Evolutionary conservation across 2,329 filamentous ascomycete genomes (phyloP), one percentile per base, ranked within the genome.

Genomic region (Berkeleyomyces rouxiae): DNA sequence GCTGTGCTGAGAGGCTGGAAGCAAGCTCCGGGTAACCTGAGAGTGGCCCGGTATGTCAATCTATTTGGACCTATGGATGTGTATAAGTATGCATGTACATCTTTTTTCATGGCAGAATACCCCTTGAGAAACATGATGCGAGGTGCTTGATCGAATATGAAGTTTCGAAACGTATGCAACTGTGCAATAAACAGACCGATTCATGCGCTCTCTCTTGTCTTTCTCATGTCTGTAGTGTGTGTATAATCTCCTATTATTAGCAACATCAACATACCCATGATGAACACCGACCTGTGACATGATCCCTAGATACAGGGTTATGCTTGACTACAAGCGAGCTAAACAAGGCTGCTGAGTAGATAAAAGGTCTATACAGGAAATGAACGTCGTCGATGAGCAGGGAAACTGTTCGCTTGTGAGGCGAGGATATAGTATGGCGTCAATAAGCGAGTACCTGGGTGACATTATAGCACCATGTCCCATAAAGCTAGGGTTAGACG

Each of bases 301-400:
- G 11, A n/a, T n/a, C 11, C 43, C 43, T n/a, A n/a, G 43, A 46
- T 13, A n/a, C 43, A 46, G 43, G 43, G 43, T 47, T 47, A 13
- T 47, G n/a, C n/a, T 47, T 23, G 49, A n/a, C 13, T 7, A 53
- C 36, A 37, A 39, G 33, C 7, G 33, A 31, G 23, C 23, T 7
- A 51, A 37, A 55, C 5, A 37, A 55, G n/a, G 10, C 23, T 23
- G 23, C 23, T 55, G 33, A 55, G 33, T 33, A 55, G 31, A 11
- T 55, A 55, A 55, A 55, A 55, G 49, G 49, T 55, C 49, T 33
- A 37, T 39, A 55, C 49, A 55, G 49, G 33, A 55, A 55, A 55
- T 55, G 49, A 55, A n/a, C 11, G 49, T 55, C 33, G 13, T 55
- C 9, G 3, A 55, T 3, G 44, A 55, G 49, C 49, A 55, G 49